Conservation (phyloP, 108 stramenopile genomes). For the Cyclostephanos tholiformis region DNA sequence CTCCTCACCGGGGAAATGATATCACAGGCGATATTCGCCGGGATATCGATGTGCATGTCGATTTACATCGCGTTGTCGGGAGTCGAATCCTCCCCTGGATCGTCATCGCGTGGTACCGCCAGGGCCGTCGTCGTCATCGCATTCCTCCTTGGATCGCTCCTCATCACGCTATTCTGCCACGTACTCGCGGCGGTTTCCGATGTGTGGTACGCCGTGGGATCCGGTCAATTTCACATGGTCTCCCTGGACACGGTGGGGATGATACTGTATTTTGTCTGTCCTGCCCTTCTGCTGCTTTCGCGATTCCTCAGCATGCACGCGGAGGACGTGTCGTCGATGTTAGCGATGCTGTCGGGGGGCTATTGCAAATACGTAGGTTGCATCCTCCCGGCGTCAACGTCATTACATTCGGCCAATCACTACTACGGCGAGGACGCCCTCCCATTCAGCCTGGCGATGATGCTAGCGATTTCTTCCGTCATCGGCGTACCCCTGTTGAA, state of each 20-base stretch:
- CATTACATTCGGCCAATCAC: background rate
- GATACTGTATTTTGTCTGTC: constrained; percentile 40
- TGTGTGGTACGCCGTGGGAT: constrained; percentile 51
- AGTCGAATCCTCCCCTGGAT: background rate
- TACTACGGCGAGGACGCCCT: background rate
- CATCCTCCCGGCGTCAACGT: background rate
- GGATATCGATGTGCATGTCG: constrained; percentile 23
- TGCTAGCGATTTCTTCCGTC: constrained; percentile 22
- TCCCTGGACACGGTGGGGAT: constrained; percentile 45
- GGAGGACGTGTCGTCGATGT: constrained; percentile 1
- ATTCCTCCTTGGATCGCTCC: constrained; percentile 31
- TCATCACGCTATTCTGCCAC: constrained; percentile 8
- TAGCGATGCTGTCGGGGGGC: background rate
- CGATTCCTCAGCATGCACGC: constrained; percentile 46
- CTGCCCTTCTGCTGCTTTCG: constrained; percentile 21
- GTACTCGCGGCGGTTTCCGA: constrained; percentile 35
- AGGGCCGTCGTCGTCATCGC: constrained; percentile 5
- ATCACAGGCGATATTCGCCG: constrained; percentile 29
- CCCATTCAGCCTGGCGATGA: constrained; percentile 15
- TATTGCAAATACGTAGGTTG: background rate
- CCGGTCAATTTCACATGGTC: constrained; percentile 55
- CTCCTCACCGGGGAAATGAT: constrained; percentile 37
- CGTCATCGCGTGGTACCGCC: background rate
- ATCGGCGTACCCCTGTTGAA: constrained; percentile 40
- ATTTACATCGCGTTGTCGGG: background rate